Percentiles rank a stretch among this genome's conserved stretches.
These are phyloP conservation scores for Ascochyta lentis DNA, from an alignment of 2,329 filamentous ascomycete genomes.

Conservation along the genomic window DNA sequence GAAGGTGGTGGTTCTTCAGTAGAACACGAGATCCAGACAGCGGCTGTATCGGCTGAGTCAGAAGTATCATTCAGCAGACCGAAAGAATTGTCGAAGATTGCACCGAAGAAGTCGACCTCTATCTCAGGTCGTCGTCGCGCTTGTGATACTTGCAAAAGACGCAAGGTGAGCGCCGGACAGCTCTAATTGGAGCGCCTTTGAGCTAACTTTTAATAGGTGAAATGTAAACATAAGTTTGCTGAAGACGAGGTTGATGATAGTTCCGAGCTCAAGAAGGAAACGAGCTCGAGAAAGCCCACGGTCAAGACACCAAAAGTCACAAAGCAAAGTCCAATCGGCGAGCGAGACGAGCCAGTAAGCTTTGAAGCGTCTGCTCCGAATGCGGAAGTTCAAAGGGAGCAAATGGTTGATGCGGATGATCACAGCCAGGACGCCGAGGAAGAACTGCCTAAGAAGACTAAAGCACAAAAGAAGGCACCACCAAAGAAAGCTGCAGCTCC, in stretches of 20 bases:
- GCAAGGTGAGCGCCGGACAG: constrained; percentile 2
- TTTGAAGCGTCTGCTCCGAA: not conserved
- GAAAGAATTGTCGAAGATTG: not conserved
- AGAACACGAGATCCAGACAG: not conserved
- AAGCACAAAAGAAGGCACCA: constrained; percentile 13
- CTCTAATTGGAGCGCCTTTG: too few relatives aligned
- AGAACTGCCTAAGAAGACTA: constrained; percentile 6
- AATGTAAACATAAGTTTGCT: constrained; percentile 1
- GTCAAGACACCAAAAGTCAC: not conserved
- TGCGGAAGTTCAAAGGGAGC: not conserved
- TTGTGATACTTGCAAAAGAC: constrained; percentile 4
- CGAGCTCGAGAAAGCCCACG: not conserved
- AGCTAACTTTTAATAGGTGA: not conserved
- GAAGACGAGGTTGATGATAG: not conserved
- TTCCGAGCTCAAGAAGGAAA: not conserved
- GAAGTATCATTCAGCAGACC: not conserved
- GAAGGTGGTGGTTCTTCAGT: not conserved
- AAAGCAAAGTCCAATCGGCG: not conserved
- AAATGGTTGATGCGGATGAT: not conserved
- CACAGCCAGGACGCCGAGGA: not conserved
- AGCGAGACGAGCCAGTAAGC: not conserved
- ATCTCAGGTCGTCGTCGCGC: not conserved
- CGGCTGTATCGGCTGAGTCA: not conserved
- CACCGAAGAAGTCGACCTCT: not conserved
- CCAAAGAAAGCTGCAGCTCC: constrained; percentile 14